These are phyloP conservation scores for Trichoderma pleuroti DNA, from an alignment of 2,329 filamentous ascomycete genomes.

Conservation along the genomic window DNA sequence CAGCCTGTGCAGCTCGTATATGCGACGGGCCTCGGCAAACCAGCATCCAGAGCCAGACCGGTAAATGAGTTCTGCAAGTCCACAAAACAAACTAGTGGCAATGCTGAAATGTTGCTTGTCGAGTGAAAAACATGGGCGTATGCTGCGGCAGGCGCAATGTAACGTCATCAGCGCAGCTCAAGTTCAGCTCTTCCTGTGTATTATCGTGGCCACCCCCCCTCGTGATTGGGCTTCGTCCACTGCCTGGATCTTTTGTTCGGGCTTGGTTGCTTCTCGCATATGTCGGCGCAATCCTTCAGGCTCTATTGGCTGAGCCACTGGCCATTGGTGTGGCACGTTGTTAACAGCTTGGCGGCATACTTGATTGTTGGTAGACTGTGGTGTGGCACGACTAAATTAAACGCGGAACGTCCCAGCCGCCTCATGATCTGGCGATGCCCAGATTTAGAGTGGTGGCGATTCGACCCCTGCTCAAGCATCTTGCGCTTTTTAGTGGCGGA, in stretches of 20 bases:
- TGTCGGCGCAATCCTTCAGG: conserved; percentile 15
- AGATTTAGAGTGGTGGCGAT: conserved; percentile 2
- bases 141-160: neutral
- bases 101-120: neutral
- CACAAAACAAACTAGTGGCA: neutral
- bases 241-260: conserved; percentile 16
- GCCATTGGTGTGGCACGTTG: conserved; percentile 5
- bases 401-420: conserved; percentile 10
- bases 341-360: neutral
- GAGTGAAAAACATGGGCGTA: neutral
- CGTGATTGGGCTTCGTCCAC: neutral
- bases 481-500: neutral
- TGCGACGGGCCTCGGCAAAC: neutral
- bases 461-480: neutral
- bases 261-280: conserved; percentile 6
- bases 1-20: neutral
- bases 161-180: conserved; percentile 8
- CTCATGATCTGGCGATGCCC: conserved; percentile 11
- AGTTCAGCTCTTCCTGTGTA: conserved; percentile 3
- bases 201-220: neutral
- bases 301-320: conserved; percentile 6
- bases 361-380: neutral
- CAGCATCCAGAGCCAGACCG: neutral
- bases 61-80: neutral
- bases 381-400: neutral